phyloP scores from a whole-genome alignment of 2,329 filamentous ascomycete species.

The Graphilbum ipis-grandicollis region DNA sequence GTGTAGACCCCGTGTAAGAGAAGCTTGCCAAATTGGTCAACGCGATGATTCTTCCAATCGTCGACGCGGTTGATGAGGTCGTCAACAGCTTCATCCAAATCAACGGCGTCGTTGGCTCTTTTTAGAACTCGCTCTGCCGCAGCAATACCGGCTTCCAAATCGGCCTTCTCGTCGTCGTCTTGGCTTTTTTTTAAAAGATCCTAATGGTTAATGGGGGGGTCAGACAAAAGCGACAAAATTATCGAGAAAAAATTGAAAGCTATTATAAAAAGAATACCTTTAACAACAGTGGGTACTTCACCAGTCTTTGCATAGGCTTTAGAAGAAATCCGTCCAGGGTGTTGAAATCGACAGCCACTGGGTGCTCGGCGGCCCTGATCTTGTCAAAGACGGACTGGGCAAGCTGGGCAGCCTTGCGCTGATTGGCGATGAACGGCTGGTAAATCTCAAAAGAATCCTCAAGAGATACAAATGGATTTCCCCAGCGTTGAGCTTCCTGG shows the following conservation, averaged over 20 bases:
- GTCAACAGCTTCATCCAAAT: constrained; percentile 70
- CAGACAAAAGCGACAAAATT: no score
- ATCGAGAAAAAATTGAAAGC: no score
- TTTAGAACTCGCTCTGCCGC: constrained; percentile 67
- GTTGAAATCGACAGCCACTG: constrained; percentile 73
- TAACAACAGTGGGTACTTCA: constrained; percentile 84
- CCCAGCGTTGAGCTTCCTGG: constrained; percentile 71
- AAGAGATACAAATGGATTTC: constrained; percentile 71
- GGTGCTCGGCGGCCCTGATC: constrained; percentile 56
- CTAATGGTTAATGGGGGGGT: no score
- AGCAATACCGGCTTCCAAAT: constrained; percentile 61
- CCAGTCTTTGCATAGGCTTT: constrained; percentile 89
- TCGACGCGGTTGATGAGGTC: constrained; percentile 74
- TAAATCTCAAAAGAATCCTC: constrained; percentile 86
- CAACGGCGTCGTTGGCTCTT: constrained; percentile 80
- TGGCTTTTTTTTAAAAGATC: constrained; percentile 77
- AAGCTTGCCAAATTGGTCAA: constrained; percentile 81
- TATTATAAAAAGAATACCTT: constrained; percentile 35
- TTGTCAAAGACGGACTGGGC: constrained; percentile 77
- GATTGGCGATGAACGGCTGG: constrained; percentile 93
- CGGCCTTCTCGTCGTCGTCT: constrained; percentile 49
- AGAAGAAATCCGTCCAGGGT: constrained; percentile 82
- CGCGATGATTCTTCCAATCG: constrained; percentile 88
- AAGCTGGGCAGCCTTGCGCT: constrained; percentile 74
- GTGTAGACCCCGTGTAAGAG: constrained; percentile 81